Evolutionary conservation across 2,329 filamentous ascomycete species (phyloP).

Genomic region (Talaromyces sp.): DNA sequence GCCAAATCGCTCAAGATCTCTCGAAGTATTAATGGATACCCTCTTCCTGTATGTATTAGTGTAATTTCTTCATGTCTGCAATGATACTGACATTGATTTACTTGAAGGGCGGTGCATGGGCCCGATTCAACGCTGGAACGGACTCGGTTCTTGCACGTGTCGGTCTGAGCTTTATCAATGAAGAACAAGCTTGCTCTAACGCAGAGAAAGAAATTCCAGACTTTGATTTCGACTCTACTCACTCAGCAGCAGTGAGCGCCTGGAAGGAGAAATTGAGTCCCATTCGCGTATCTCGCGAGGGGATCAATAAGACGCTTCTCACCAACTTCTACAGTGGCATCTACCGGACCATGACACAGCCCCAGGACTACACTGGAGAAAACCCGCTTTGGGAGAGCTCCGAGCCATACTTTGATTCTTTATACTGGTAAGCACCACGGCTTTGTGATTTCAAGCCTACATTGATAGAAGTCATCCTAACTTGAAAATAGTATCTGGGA

Average conservation of each 20-base stretch:
- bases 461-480: not conserved
- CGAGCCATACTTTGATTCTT: conserved; percentile 69
- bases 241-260: conserved; percentile 51
- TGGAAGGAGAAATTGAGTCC: conserved; percentile 59
- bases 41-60: conserved; percentile 32
- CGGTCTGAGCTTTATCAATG: conserved; percentile 67
- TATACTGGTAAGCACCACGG: conserved; percentile 48
- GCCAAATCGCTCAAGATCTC: conserved; percentile 56
- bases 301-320: conserved; percentile 32
- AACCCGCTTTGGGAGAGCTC: conserved; percentile 63
- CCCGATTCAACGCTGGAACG: conserved; percentile 56
- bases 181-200: conserved; percentile 63
- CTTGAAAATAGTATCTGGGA: conserved; percentile 56
- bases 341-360: conserved; percentile 67
- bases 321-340: conserved; percentile 65
- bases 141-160: conserved; percentile 62
- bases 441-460: not conserved
- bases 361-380: conserved; percentile 68
- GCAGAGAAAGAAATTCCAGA: conserved; percentile 66
- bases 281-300: conserved; percentile 36
- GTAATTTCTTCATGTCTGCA: not conserved
- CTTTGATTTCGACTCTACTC: conserved; percentile 60
- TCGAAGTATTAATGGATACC: conserved; percentile 60
- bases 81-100: not conserved
- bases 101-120: conserved; percentile 58